A percentile compares a stretch with the other conserved stretches of the same genome.
Conservation (phyloP, 1,139 yeast genomes). For the Groenewaldozyma auringiensis region DNA sequence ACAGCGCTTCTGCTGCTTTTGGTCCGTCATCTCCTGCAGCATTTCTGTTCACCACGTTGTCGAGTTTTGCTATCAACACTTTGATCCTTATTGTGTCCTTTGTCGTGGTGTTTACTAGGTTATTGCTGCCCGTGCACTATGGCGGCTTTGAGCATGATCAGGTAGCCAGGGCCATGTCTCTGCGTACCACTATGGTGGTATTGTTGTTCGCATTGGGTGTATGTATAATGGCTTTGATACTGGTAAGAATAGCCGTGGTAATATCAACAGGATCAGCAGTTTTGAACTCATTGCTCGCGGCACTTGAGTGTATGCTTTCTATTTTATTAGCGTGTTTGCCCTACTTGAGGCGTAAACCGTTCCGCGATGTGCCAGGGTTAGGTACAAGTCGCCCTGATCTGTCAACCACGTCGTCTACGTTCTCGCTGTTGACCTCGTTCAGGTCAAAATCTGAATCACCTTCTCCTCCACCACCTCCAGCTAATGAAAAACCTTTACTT, state of each 20-base stretch:
- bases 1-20: not conserved
- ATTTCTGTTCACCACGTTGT: not conserved
- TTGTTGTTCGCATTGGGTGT: not conserved
- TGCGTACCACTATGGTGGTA: not conserved
- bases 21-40: conserved; percentile 1
- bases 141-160: not conserved
- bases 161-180: not conserved
- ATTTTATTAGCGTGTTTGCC: not conserved
- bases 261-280: not conserved
- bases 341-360: not conserved
- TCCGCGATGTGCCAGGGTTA: not conserved
- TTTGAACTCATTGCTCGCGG: not conserved
- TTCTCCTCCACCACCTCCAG: not conserved
- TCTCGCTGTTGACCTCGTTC: not conserved
- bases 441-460: not conserved
- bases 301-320: not conserved
- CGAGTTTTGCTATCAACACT: not conserved
- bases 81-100: not conserved
- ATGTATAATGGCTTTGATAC: not conserved
- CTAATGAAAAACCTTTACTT: too few relatives aligned
- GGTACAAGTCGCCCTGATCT: not conserved
- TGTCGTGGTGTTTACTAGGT: not conserved
- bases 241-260: not conserved
- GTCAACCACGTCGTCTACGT: not conserved
- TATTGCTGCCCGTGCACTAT: not conserved